Evolutionary conservation across 768 basidiomycete species (phyloP).

Genomic region (Flagelloscypha sp.): DNA sequence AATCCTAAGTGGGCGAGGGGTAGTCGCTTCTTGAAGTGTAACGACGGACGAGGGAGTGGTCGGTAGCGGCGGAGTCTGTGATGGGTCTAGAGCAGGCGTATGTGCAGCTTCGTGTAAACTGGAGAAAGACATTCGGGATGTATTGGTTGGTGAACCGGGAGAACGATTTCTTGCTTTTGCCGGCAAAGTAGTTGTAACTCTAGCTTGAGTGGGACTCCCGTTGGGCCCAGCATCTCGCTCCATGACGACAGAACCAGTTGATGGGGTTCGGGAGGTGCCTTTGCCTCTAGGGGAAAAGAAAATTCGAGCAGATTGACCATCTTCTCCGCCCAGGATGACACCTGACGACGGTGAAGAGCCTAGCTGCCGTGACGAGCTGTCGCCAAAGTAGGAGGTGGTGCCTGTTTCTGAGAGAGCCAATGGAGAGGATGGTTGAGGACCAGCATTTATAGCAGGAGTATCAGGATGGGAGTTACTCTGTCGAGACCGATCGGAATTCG

Average conservation of each 20-base stretch:
- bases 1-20: conserved; percentile 2
- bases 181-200: no score
- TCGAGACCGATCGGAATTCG: conserved; percentile 54
- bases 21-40: conserved; percentile 3
- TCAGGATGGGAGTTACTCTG: conserved; percentile 15
- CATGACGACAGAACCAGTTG: conserved; percentile 27
- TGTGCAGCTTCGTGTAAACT: not conserved
- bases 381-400: conserved; percentile 32
- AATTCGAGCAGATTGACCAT: conserved; percentile 91
- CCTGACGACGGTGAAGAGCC: conserved; percentile 78
- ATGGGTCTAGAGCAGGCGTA: not conserved
- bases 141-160: not conserved
- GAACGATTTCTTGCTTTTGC: not conserved
- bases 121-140: not conserved
- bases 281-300: conserved; percentile 78
- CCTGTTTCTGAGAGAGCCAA: conserved; percentile 1
- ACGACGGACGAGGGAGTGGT: conserved; percentile 3
- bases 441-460: not conserved
- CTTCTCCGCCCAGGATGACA: conserved; percentile 84
- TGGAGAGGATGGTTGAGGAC: not conserved
- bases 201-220: no score
- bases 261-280: conserved; percentile 24
- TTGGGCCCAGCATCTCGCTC: conserved; percentile 42
- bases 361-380: conserved; percentile 56
- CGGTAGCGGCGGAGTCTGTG: conserved; percentile 8